A percentile compares a stretch with the other conserved stretches of the same genome.
Evolutionary conservation across 345 rosid genomes (phyloP).

Genomic region (Laguncularia racemosa): DNA sequence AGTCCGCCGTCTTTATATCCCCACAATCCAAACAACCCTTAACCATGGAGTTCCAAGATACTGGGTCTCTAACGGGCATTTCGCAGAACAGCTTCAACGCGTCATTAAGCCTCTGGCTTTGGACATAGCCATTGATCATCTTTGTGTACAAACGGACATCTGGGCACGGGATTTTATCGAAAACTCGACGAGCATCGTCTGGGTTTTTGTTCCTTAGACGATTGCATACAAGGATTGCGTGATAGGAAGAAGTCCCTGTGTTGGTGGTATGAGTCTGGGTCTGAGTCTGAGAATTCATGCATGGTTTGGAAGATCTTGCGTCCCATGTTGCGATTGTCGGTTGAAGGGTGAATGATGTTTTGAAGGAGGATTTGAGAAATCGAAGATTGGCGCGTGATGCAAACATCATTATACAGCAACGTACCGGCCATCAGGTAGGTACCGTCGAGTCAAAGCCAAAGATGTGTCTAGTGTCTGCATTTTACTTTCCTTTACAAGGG

Average conservation of each 20-base stretch:
- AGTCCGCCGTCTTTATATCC: conserved; percentile 29
- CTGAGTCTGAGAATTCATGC: background rate
- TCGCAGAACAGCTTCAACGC: conserved; percentile 41
- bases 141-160: conserved; percentile 41
- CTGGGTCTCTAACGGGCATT: conserved; percentile 44
- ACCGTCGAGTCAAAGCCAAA: too few species aligned
- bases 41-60: conserved; percentile 67
- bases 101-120: conserved; percentile 25
- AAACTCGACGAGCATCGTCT: conserved; percentile 34
- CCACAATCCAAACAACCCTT: conserved; percentile 62
- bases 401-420: too few species aligned
- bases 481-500: too few species aligned
- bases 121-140: conserved; percentile 39
- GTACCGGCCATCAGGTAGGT: too few species aligned
- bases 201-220: conserved; percentile 30
- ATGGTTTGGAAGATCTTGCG: background rate
- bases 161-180: conserved; percentile 33
- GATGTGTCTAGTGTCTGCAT: too few species aligned
- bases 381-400: conserved; percentile 21
- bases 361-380: conserved; percentile 8
- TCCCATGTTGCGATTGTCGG: too few species aligned
- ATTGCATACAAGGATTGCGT: conserved; percentile 21
- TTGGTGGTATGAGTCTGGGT: background rate
- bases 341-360: conserved; percentile 4
- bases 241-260: conserved; percentile 5